Base-by-base conservation (phyloP, 1,284 basidiomycete species). In the Irpex sp. region DNA sequence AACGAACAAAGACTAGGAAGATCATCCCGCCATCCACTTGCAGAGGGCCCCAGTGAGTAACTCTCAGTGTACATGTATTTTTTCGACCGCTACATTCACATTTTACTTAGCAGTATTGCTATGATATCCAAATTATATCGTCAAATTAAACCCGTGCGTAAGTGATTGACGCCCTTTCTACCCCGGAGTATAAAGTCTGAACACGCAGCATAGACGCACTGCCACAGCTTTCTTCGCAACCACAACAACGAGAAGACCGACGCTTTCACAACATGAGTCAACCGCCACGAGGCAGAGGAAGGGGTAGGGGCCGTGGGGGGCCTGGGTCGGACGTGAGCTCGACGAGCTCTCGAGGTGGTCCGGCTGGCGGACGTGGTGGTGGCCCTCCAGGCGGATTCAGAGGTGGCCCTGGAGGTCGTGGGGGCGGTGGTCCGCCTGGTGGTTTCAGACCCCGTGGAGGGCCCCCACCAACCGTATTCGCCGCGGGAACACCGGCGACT, bases 251-350 rank as follows among this genome's bases (percentile, higher is more conserved):
- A 44, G 2, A 44, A 9, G 8, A 11, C 11, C 40, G 4, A 44
- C 11, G 11, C 8, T 11, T 44, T 44, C n/a, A 44, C 40, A n/a
- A 44, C 37, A 57, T 57, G 56, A 57, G 56, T 60, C 59, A 44
- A 11, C 60, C n/a, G 38, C 19, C n/a, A 8, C 15, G 55, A 48
- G 57, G 57, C n/a, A 62, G 61, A 58, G 38, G 40, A 17, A 38
- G 60, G 11, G 48, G 55, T 36, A 51, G 40, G 15, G 40, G 15
- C 2, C 19, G n/a, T 8, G 8, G 51, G 51, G 8, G 21, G 57
- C 36, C 62, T 68, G n/a, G 64, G 65, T n/a, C 57, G 68, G 58
- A 64, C 72, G 56, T 71, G 68, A 47, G 68, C 68, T n/a, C 40
- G 40, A n/a, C 11, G 40, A 26, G 21, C 21, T 26, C 21, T 44